phyloP scores from a whole-genome alignment of 306 rosid genomes.

The Lathyrus sativus region DNA sequence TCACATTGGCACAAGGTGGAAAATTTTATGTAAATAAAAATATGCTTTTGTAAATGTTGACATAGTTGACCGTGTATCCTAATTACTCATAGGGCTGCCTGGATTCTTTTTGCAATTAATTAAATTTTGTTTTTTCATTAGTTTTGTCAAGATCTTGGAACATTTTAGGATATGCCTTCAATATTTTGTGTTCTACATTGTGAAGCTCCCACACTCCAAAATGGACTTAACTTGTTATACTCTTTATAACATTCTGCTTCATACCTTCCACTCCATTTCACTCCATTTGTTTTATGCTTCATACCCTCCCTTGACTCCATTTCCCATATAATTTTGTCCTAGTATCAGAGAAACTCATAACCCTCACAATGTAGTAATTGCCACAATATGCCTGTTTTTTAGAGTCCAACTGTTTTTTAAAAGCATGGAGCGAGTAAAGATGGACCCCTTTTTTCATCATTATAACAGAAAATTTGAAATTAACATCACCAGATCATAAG shows the following conservation, averaged over 20 bases:
- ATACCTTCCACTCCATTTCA: too few relatives aligned
- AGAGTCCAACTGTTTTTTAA: too few relatives aligned
- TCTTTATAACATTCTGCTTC: too few relatives aligned
- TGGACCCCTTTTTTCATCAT: neutral
- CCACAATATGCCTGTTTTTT: neutral
- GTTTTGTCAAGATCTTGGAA: neutral
- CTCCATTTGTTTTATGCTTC: neutral
- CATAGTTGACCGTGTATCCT: neutral
- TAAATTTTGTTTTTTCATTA: neutral
- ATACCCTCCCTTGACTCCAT: too few relatives aligned
- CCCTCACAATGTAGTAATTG: neutral
- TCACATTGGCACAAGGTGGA: neutral
- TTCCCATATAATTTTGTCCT: neutral
- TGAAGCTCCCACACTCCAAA: too few relatives aligned
- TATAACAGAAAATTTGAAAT: neutral
- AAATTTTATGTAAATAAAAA: constrained; percentile 5
- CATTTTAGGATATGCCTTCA: neutral
- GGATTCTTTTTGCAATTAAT: constrained; percentile 14
- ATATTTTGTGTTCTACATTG: neutral
- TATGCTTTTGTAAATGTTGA: neutral
- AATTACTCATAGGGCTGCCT: neutral
- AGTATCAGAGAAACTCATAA: neutral
- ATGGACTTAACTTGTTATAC: too few relatives aligned
- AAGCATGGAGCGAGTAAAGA: neutral
- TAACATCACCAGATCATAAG: neutral